These are phyloP conservation scores for Lagenidium giganteum DNA, from an alignment of 352 stramenopile genomes.

Conservation along the genomic window DNA sequence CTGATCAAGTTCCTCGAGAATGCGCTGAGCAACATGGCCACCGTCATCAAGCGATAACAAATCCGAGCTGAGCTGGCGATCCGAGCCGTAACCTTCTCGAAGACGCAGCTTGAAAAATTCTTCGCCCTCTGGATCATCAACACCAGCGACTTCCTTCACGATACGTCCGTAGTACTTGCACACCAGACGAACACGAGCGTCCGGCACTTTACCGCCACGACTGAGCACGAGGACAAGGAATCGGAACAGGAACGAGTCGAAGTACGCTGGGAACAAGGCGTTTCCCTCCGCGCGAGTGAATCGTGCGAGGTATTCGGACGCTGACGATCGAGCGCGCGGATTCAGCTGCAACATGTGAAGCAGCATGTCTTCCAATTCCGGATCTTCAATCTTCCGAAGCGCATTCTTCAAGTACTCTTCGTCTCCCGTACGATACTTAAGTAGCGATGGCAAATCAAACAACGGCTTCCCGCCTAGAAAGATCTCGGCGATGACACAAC, in stretches of 20 bases:
- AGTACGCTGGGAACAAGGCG: slow-evolving; percentile 77
- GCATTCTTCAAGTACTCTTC: slow-evolving; percentile 68
- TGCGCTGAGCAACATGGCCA: slow-evolving; percentile 63
- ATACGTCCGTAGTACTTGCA: slow-evolving; percentile 92
- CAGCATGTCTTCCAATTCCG: slow-evolving; percentile 84
- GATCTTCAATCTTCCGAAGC: slow-evolving; percentile 92
- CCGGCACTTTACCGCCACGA: slow-evolving; percentile 80
- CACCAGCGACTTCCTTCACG: slow-evolving; percentile 86
- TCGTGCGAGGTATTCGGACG: slow-evolving; percentile 86
- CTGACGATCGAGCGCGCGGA: slow-evolving; percentile 77
- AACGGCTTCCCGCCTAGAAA: slow-evolving; percentile 94
- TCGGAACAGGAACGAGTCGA: slow-evolving; percentile 85
- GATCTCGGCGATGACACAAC: slow-evolving; percentile 96
- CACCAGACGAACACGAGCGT: slow-evolving; percentile 90
- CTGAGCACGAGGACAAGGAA: slow-evolving; percentile 86
- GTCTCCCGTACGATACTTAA: slow-evolving; percentile 83
- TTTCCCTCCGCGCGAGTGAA: slow-evolving; percentile 55
- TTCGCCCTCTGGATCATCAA: slow-evolving; percentile 87
- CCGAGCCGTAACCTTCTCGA: slow-evolving; percentile 79
- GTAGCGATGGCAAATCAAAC: slow-evolving; percentile 91
- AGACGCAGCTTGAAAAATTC: slow-evolving; percentile 87
- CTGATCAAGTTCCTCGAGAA: slow-evolving; percentile 56
- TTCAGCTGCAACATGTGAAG: slow-evolving; percentile 94
- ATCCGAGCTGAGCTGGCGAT: slow-evolving; percentile 44
- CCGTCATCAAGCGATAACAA: slow-evolving; percentile 34